Percentiles rank a stretch among this genome's conserved stretches.
These are phyloP conservation scores for Sporodiniella umbellata DNA, from an alignment of 371 early-diverging fungal species.

Conservation along the genomic window DNA sequence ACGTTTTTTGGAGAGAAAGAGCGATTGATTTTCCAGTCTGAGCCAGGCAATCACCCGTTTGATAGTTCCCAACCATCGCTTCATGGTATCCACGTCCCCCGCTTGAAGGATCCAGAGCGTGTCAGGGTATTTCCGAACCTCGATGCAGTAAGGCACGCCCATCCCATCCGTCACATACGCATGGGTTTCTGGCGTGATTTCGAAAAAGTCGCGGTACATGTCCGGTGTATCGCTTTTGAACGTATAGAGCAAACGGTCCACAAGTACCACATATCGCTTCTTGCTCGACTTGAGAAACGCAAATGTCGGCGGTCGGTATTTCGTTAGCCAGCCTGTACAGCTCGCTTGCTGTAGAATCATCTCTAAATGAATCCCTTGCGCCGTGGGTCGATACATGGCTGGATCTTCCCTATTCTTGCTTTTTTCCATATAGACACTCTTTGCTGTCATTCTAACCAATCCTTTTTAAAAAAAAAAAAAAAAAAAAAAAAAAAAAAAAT, in stretches of 20 bases:
- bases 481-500: too few species aligned
- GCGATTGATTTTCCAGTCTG: not conserved
- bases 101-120: conserved; percentile 32
- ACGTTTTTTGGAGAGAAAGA: too few species aligned
- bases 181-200: conserved; percentile 25
- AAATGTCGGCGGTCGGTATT: conserved; percentile 29
- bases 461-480: too few species aligned
- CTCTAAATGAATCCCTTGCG: not conserved
- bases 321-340: conserved; percentile 28
- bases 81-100: conserved; percentile 26
- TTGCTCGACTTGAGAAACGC: conserved; percentile 30
- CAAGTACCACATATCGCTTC: conserved; percentile 27
- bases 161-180: conserved; percentile 34
- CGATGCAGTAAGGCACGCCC: conserved; percentile 33
- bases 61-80: conserved; percentile 29
- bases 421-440: too few species aligned
- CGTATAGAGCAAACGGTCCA: conserved; percentile 30
- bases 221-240: conserved; percentile 29
- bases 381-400: not conserved
- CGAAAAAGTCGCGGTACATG: conserved; percentile 26
- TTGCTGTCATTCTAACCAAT: too few species aligned
- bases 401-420: too few species aligned
- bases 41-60: conserved; percentile 29
- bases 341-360: conserved; percentile 19
- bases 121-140: conserved; percentile 21